Base-by-base conservation (phyloP, 805 yeast genomes). In the Wickerhamomyces bovis region DNA sequence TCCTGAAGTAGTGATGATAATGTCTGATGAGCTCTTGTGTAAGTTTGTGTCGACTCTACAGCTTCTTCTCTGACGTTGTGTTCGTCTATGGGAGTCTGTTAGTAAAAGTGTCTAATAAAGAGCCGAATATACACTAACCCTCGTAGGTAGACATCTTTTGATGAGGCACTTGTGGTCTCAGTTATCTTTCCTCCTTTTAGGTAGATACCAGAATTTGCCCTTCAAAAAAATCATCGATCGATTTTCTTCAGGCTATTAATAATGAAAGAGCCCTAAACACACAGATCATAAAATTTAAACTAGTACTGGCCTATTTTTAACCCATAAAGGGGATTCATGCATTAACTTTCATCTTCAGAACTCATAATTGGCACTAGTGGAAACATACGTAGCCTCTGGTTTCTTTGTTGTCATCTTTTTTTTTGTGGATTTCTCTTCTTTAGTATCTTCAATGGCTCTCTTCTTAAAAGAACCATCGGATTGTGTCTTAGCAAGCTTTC, bases 401-500 rank as follows among this genome's bases (percentile, higher is more conserved):
- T 18, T 28, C 11, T 13, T 28, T 18, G 16, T 7, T 18, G 8
- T 18, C 20, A 33, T 7, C 36, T 16, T 33, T 33, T 18, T 33
- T 33, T 33, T 33, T 28, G 20, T 25, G 23, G 23, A 18, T 23
- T 38, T 18, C 26, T 39, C 18, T 13, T 36, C 28, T 7, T 25
- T 18, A 20, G 20, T 35, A 47, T 30, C 39, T 47, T 45, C 26
- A 42, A 31, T 16, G 44, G 20, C 20, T 16, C 36, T 33, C 36
- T 33, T 33, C 36, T 33, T 33, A 2, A 20, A 16, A 3, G 20
- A 16, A 16, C 11, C 16, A n/a, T 33, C 36, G 8, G 12, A 3
- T 21, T 65, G 38, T 54, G 57, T 51, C 43, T 41, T 49, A 2
- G 60, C 49, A 12, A 76, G 60, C 53, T 78, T 77, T 50, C 68